These are phyloP conservation scores for Puccinellia tenuiflora DNA, from an alignment of 176 grass and related monocot genomes.

Conservation along the genomic window DNA sequence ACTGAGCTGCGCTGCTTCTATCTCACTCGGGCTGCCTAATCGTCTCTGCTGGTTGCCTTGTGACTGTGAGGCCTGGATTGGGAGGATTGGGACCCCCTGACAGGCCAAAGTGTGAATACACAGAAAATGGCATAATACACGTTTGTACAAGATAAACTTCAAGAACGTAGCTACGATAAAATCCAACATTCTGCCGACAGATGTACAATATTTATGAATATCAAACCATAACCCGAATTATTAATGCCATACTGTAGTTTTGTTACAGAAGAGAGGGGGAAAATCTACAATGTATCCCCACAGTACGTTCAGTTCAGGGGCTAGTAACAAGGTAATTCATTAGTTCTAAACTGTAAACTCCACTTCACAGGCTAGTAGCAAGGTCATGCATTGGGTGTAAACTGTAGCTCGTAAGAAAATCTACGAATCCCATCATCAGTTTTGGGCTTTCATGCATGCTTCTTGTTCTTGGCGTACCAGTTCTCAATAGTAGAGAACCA, in stretches of 20 bases:
- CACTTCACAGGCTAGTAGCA: background rate
- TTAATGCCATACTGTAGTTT: background rate
- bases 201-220: background rate
- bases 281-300: background rate
- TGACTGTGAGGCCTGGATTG: background rate
- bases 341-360: background rate
- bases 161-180: background rate
- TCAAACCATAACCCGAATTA: background rate
- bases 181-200: background rate
- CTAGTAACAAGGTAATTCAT: background rate
- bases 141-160: too few species aligned
- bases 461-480: conserved; percentile 58
- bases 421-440: background rate
- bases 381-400: background rate
- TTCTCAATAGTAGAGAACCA: conserved; percentile 77
- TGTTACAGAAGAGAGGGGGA: background rate
- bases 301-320: background rate
- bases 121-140: background rate
- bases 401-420: background rate
- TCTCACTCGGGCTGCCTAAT: conserved; percentile 24
- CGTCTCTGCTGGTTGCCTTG: background rate
- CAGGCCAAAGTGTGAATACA: background rate
- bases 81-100: background rate
- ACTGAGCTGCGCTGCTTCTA: conserved; percentile 19
- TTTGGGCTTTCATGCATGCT: conserved; percentile 10